Percentiles rank a stretch among this genome's conserved stretches.
Evolutionary conservation across 768 basidiomycete species (phyloP).

Genomic region (Arthromyces matolae): DNA sequence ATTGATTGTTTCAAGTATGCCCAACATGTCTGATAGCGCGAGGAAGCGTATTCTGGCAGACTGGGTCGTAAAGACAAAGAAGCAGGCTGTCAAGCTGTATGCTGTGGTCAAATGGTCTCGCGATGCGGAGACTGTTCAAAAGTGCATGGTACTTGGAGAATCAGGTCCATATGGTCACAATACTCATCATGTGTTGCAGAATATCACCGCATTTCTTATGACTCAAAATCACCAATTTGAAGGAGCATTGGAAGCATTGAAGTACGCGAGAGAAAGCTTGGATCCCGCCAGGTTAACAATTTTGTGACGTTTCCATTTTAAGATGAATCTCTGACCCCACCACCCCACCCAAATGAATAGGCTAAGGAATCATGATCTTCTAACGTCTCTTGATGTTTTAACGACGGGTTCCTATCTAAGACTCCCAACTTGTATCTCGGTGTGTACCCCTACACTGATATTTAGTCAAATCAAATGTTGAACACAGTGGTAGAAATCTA

Average conservation of each 20-base stretch:
- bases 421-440: slow-evolving; percentile 80
- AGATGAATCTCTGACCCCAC: not conserved
- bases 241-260: slow-evolving; percentile 57
- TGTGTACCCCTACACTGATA: slow-evolving; percentile 23
- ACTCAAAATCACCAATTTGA: slow-evolving; percentile 85
- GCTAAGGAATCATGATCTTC: slow-evolving; percentile 88
- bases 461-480: slow-evolving; percentile 7
- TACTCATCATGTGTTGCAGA: slow-evolving; percentile 40
- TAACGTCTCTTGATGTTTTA: slow-evolving; percentile 87
- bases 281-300: slow-evolving; percentile 69
- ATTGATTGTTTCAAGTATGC: slow-evolving; percentile 44
- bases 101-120: slow-evolving; percentile 85
- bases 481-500: slow-evolving; percentile 52
- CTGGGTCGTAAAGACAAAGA: slow-evolving; percentile 87
- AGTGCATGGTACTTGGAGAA: slow-evolving; percentile 63
- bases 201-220: slow-evolving; percentile 84
- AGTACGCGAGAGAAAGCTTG: slow-evolving; percentile 62
- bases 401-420: slow-evolving; percentile 83
- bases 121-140: slow-evolving; percentile 80
- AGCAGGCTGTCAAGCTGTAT: slow-evolving; percentile 86
- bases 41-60: slow-evolving; percentile 82
- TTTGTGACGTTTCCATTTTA: not conserved
- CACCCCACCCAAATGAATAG: slow-evolving; percentile 32
- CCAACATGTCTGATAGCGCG: slow-evolving; percentile 76
- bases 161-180: not conserved